phyloP scores from a whole-genome alignment of 2,329 filamentous ascomycete genomes.

The Beauveria caledonica region DNA sequence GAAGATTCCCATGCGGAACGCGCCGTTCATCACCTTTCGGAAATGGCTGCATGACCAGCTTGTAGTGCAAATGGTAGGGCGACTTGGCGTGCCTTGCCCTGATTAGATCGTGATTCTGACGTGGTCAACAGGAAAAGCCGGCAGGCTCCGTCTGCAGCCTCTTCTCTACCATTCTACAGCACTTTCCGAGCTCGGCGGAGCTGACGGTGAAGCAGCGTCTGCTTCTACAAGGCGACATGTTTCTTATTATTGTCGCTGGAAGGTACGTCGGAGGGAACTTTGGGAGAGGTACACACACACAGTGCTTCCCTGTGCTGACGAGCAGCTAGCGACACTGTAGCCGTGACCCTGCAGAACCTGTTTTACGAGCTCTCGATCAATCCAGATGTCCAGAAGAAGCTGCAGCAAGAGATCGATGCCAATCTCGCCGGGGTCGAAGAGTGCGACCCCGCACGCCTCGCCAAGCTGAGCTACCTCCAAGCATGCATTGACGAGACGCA shows the following conservation, averaged over 20 bases:
- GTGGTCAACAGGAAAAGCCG: not conserved
- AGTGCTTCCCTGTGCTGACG: not conserved
- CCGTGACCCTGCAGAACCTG: conserved; percentile 23
- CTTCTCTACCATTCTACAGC: conserved; percentile 24
- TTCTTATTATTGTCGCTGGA: conserved; percentile 25
- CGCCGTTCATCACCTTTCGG: not conserved
- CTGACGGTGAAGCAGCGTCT: conserved; percentile 17
- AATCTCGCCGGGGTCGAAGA: conserved; percentile 12
- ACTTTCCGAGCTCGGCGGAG: conserved; percentile 16
- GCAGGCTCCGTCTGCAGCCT: conserved; percentile 10
- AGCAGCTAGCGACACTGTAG: conserved; percentile 25
- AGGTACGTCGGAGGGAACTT: conserved; percentile 16
- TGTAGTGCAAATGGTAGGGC: not conserved
- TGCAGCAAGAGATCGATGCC: conserved; percentile 29
- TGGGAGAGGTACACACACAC: no score
- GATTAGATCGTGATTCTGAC: no score
- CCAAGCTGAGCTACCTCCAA: conserved; percentile 22
- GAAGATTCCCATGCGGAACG: not conserved
- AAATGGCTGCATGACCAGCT: not conserved
- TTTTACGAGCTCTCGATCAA: conserved; percentile 28
- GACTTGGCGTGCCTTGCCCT: not conserved
- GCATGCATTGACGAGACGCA: conserved; percentile 33
- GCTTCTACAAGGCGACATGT: conserved; percentile 21
- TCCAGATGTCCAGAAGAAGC: conserved; percentile 29
- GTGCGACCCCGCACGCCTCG: conserved; percentile 15